These are phyloP conservation scores for Tagetes patula DNA, from an alignment of 129 eudicot genomes.

Conservation along the genomic window DNA sequence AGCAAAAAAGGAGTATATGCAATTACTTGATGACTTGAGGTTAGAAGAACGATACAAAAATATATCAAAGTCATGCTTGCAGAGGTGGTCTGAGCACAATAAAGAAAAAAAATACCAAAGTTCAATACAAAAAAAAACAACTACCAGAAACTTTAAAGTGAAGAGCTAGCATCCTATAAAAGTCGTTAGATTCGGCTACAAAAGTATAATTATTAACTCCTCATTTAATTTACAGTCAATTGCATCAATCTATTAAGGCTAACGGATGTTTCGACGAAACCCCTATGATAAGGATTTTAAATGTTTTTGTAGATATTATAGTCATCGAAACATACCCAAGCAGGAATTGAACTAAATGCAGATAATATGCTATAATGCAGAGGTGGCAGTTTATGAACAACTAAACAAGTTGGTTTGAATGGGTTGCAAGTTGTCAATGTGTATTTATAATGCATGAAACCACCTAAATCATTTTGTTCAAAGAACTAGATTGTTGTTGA, in stretches of 20 bases:
- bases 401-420: neutral
- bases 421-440: neutral
- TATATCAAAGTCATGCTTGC: neutral
- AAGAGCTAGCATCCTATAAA: neutral
- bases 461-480: neutral
- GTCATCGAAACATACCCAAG: neutral
- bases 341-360: neutral
- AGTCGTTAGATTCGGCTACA: neutral
- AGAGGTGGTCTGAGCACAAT: slow-evolving; percentile 7
- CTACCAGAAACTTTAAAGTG: neutral
- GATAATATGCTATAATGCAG: neutral
- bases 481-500: neutral
- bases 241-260: neutral
- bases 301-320: neutral
- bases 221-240: neutral
- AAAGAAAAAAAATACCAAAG: neutral
- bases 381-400: neutral
- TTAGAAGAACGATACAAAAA: neutral
- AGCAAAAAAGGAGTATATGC: neutral
- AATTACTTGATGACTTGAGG: slow-evolving; percentile 4
- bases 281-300: neutral
- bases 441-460: neutral
- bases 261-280: neutral
- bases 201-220: neutral
- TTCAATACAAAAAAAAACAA: neutral